Conservation (phyloP, 2,329 filamentous ascomycete species). For the Scedosporium apiospermum region DNA sequence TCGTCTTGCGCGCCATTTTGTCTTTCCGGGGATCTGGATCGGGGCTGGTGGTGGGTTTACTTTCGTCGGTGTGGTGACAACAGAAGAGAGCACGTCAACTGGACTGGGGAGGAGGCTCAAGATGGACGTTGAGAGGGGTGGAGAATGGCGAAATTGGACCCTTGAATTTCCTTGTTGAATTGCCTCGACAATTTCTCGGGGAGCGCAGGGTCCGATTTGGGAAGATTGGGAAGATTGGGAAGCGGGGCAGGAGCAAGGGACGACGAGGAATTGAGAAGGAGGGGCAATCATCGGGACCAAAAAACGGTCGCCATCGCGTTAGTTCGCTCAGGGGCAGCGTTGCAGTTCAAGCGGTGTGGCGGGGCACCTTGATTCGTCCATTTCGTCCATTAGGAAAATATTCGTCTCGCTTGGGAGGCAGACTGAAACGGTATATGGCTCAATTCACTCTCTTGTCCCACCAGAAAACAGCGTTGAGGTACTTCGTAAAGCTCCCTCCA, state of each 20-base stretch:
- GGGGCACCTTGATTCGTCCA: no score
- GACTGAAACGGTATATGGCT: no score
- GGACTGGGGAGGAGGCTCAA: background rate
- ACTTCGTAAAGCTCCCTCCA: no score
- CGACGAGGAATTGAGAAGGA: background rate
- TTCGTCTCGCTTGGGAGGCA: no score
- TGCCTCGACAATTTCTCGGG: background rate
- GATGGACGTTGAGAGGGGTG: background rate
- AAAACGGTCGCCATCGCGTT: background rate
- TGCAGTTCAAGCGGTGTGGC: no score
- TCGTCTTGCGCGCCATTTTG: constrained; percentile 60
- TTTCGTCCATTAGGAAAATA: no score
- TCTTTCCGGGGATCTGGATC: constrained; percentile 9
- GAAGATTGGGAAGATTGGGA: background rate
- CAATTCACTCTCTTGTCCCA: no score
- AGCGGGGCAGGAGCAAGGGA: background rate
- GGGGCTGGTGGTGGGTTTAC: background rate
- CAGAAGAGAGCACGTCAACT: background rate
- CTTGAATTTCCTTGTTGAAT: background rate
- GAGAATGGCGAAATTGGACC: background rate
- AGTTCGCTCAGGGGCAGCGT: no score
- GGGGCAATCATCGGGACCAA: background rate
- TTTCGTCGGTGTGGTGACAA: background rate
- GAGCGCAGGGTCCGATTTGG: background rate
- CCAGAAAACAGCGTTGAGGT: no score